Evolutionary conservation across 192 early-diverging fungal species (phyloP), one percentile per base, ranked within the genome.

Genomic region (Linnemannia hyalina): DNA sequence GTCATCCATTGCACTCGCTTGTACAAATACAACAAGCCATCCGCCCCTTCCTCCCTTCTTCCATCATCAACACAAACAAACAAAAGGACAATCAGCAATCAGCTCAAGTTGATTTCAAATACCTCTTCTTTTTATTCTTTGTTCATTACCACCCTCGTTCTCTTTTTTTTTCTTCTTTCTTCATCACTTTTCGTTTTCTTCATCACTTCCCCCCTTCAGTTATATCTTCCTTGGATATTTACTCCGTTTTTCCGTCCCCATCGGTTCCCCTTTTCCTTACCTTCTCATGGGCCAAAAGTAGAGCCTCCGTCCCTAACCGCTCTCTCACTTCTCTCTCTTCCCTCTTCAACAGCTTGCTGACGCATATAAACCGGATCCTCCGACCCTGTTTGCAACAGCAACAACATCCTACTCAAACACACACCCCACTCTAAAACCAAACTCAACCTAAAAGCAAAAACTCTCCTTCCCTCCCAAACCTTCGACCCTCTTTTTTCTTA

Each of bases 381-480:
- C 60, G 29, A 65, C 60, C 54, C 54, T 35, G 22, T 29, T n/a
- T 65, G 29, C 57, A 63, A 63, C 60, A 32, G 13, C 60, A 65
- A 32, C 60, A 26, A 26, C 23, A 57, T 40, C 38, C 38, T 40
- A 40, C 22, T 2, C 16, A 60, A n/a, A 23, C 57, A 60, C 57
- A 1, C 75, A 68, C 40, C 26, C 35, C 26, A 46, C 68, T 80
- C 52, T 42, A 65, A 65, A 32, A 65, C 60, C 60, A 65, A 65
- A 65, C 60, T 35, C 60, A 65, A 65, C 60, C 60, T 65, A 65
- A 65, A 65, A 65, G 60, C 60, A 29, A 29, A 23, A 57, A 52
- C 77, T 63, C 68, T 76, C 68, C 54, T 41, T 42, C 75, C 42
- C 69, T 77, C 47, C 41, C 60, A 42, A 40, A 63, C 60, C 76